Evolutionary conservation across 2,329 filamentous ascomycete genomes (phyloP), one percentile per base, ranked within the genome.

Genomic region (Chrysoporthe puriensis): DNA sequence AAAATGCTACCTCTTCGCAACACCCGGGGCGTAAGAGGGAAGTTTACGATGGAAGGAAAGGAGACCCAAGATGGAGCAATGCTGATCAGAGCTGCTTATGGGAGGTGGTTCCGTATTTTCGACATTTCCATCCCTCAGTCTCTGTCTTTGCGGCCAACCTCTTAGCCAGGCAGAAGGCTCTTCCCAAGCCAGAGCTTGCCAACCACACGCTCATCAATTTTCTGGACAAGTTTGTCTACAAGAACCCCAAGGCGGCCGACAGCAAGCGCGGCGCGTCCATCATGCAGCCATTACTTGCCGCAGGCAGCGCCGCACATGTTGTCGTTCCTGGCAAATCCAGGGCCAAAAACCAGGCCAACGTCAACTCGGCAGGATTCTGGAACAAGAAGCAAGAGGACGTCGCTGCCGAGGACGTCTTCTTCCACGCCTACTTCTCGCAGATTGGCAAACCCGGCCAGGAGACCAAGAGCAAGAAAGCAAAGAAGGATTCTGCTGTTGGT

Each of bases 181-280:
- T 92, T 69, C 88, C 92, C 70, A 98, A 98, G 79, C 94, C 96
- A 0, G 96, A 99, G 74, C 85, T 97, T 63, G 90, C 92, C 18
- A 90, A 93, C 67, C 95, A 98, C 78, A 96, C 93, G 1, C 86
- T 99, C 61, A 96, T 96, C 75, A 91, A 96, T 78, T 99, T 99
- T 84, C 85, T 99, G 67, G 96, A 99, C 80, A 94, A 96, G 73
- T 99, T 99, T 78, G 93, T 97, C n/a, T 99, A 98, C 85, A 91
- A 93, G 73, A 97, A 96, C 74, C 90, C 95, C 70, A 97, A 97
- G 83, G 83, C 89, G 4, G 86, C 85, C 18, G 84, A 87, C 63
- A 79, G 83, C 43, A 84, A 88, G 42, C 91, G 92, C 71, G 96
- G 96, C 62, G 85, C 87, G 40, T 97, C 94, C 36, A 97, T 99